Conservation (phyloP, 768 basidiomycete species). For the Lyophyllum semitale region DNA sequence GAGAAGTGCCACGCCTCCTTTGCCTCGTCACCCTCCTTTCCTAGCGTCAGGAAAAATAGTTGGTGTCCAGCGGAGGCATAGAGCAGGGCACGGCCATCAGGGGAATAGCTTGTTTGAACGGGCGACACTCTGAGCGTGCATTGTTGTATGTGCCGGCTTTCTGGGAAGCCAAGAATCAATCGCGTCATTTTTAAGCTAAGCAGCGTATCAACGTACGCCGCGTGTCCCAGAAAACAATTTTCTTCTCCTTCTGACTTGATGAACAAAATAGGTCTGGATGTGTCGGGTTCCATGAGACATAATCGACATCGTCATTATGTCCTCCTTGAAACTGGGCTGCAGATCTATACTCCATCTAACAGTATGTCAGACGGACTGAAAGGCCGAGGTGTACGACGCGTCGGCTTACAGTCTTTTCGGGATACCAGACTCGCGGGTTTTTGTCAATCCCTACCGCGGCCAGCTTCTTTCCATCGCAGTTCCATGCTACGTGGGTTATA, state of each 20-base stretch:
- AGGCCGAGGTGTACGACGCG: not conserved
- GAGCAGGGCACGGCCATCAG: constrained; percentile 67
- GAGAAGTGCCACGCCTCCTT: constrained; percentile 49
- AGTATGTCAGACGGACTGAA: not conserved
- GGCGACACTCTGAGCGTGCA: constrained; percentile 60
- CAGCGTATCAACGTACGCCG: constrained; percentile 54
- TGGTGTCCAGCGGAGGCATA: constrained; percentile 64
- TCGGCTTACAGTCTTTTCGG: constrained; percentile 70
- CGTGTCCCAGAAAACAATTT: constrained; percentile 84
- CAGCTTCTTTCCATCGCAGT: constrained; percentile 78
- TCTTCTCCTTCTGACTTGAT: constrained; percentile 73
- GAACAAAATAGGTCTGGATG: constrained; percentile 84
- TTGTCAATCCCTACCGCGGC: constrained; percentile 86
- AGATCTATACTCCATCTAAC: constrained; percentile 70
- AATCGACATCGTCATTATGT: constrained; percentile 79
- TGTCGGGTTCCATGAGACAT: constrained; percentile 83
- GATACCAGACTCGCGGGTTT: constrained; percentile 72
- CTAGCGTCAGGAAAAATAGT: constrained; percentile 61
- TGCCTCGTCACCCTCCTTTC: constrained; percentile 50
- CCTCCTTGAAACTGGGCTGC: constrained; percentile 69
- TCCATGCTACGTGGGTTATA: constrained; percentile 83
- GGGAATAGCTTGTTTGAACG: constrained; percentile 67
- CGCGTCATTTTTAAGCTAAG: not conserved
- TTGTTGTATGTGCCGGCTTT: constrained; percentile 70
- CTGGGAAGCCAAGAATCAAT: constrained; percentile 33